Conservation (phyloP, 108 stramenopile genomes). For the Cyclostephanos tholiformis region DNA sequence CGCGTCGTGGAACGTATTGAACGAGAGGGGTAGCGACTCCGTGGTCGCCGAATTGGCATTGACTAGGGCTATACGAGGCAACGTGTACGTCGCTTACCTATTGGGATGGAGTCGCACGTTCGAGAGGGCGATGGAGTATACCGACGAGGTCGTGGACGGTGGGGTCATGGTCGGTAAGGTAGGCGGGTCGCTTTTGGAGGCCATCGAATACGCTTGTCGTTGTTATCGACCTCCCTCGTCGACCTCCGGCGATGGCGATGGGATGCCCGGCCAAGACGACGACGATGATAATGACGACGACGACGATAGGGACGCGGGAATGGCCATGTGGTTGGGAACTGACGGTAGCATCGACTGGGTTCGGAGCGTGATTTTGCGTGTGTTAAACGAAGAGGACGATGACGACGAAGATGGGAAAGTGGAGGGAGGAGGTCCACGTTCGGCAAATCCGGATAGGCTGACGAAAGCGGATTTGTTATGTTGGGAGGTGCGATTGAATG, state of each 20-base stretch:
- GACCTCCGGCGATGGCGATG: background rate
- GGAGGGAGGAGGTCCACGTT: background rate
- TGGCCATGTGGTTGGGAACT: conserved; percentile 70
- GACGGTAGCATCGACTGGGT: conserved; percentile 83
- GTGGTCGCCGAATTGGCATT: conserved; percentile 46
- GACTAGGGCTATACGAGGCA: conserved; percentile 63
- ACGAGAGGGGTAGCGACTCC: conserved; percentile 61
- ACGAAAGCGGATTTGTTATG: conserved; percentile 49
- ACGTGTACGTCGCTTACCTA: conserved; percentile 75
- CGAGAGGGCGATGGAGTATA: conserved; percentile 75
- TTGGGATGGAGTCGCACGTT: conserved; percentile 77
- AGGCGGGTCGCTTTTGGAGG: conserved; percentile 69
- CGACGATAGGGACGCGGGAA: conserved; percentile 45
- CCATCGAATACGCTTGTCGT: conserved; percentile 83
- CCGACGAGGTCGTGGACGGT: conserved; percentile 79
- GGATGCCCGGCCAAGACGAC: background rate
- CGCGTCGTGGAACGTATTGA: conserved; percentile 64
- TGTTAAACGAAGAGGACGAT: conserved; percentile 42
- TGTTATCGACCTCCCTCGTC: background rate
- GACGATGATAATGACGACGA: background rate
- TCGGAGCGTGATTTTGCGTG: conserved; percentile 48
- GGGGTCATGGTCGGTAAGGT: conserved; percentile 37
- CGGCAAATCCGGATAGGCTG: background rate
- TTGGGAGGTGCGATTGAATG: conserved; percentile 61
- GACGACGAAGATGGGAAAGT: conserved; percentile 7